Percentiles rank a stretch among this genome's conserved stretches.
Conservation (phyloP, 176 grass and related monocot genomes). For the Oryza brachyantha region DNA sequence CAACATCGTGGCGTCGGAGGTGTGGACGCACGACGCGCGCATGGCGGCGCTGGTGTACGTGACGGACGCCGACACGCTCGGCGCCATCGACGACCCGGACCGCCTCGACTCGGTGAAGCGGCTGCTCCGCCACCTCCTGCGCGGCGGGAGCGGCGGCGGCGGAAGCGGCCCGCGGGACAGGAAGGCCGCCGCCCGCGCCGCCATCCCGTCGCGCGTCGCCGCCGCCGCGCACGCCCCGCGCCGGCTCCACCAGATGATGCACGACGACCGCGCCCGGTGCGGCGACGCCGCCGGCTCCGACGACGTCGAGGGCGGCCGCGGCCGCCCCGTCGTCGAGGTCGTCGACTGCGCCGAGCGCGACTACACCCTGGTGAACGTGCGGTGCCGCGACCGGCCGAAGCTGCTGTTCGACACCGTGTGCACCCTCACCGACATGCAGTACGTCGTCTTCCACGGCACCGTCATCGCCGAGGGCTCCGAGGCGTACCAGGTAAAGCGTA, state of each 20-base stretch:
- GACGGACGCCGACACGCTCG: slow-evolving; percentile 50
- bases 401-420: slow-evolving; percentile 90
- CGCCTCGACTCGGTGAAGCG: slow-evolving; percentile 57
- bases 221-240: slow-evolving; percentile 49
- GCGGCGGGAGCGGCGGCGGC: slow-evolving; percentile 36
- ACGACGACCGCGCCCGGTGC: slow-evolving; percentile 18
- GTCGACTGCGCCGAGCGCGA: slow-evolving; percentile 74
- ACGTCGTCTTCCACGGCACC: slow-evolving; percentile 85
- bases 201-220: slow-evolving; percentile 20
- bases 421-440: slow-evolving; percentile 87
- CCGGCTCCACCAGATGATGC: slow-evolving; percentile 90
- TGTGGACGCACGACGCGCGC: slow-evolving; percentile 78
- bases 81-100: slow-evolving; percentile 45
- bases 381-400: slow-evolving; percentile 71
- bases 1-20: slow-evolving; percentile 78
- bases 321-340: slow-evolving; percentile 40
- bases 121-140: slow-evolving; percentile 64
- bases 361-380: slow-evolving; percentile 76
- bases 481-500: slow-evolving; percentile 53
- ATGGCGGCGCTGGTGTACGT: slow-evolving; percentile 74
- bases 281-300: slow-evolving; percentile 25
- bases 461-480: slow-evolving; percentile 74
- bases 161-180: slow-evolving; percentile 27
- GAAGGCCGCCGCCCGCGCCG: slow-evolving; percentile 28
- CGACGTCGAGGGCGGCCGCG: neutral